Evolutionary conservation across 495 filamentous ascomycete species (phyloP), one percentile per base, ranked within the genome.

Genomic region (Aspergillus heteromorphus): DNA sequence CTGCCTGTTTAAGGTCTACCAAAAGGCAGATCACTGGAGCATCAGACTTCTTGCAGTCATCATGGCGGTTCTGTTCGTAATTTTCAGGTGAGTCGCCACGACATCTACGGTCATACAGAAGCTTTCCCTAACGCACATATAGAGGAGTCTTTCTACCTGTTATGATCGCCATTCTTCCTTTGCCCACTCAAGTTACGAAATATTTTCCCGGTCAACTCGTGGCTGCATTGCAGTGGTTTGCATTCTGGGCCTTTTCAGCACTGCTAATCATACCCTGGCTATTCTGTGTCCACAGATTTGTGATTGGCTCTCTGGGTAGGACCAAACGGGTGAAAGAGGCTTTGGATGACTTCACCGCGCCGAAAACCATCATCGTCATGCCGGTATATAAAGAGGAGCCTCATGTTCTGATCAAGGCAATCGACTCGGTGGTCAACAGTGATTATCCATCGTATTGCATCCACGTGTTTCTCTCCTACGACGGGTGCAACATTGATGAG

Each of bases 341-440:
- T 0, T 73, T 97, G 45, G 89, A 97, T 65, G 90, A 96, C 60
- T 71, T 77, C 0, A 87, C 86, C 7, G 92, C 93, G 1, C 93
- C 93, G 0, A 98, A 97, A 68, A 90, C 95, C 6, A 92, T 97
- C 40, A 90, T 97, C 51, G 87, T 97, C 40, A 97, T 98, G 91
- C 93, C 93, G 2, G 93, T 91, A 61, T 97, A 96, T 73, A 95
- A 95, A 66, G 93, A 98, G 68, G 84, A 88, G 7, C 88, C 92
- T 2, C 86, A 86, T 0, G 76, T 95, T n/a, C 72, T 97, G 55
- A 76, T 97, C 48, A 87, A 89, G 27, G 95, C 93, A 3, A 81
- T 97, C 48, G 85, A 96, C 68, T 97, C 92, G 0, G 86, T 97
- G 11, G 92, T 96, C 19, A 86, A 92, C 58, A 95, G 91, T 73